These are phyloP conservation scores for Suillus ampliporus DNA, from an alignment of 768 basidiomycete genomes.

Conservation along the genomic window DNA sequence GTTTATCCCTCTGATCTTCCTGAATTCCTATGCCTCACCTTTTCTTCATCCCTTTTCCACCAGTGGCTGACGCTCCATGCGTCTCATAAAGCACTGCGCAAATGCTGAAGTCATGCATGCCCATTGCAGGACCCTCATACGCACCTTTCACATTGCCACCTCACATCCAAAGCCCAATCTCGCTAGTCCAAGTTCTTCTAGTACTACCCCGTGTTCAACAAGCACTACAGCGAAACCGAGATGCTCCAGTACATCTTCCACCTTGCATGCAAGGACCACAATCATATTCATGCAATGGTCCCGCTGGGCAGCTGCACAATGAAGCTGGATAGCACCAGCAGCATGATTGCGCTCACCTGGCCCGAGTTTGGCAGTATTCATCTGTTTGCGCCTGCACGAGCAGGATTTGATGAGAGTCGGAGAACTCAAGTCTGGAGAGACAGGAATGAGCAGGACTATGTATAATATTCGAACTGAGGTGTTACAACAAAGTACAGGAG, in stretches of 20 bases:
- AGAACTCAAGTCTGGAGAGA: no score
- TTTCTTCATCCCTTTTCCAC: no score
- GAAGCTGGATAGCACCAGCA: slow-evolving; percentile 98
- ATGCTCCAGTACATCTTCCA: slow-evolving; percentile 97
- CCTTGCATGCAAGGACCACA: slow-evolving; percentile 92
- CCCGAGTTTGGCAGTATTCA: slow-evolving; percentile 90
- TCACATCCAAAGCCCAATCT: slow-evolving; percentile 53
- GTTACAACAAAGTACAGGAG: no score
- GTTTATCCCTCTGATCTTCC: no score
- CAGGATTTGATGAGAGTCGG: no score
- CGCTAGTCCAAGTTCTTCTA: slow-evolving; percentile 71
- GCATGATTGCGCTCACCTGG: slow-evolving; percentile 97
- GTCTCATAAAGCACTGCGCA: slow-evolving; percentile 54
- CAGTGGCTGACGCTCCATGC: no score
- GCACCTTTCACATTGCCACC: slow-evolving; percentile 77
- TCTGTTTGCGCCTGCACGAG: slow-evolving; percentile 88
- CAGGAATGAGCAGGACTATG: no score
- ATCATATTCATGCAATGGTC: slow-evolving; percentile 96
- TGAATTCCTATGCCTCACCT: no score
- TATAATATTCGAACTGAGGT: no score
- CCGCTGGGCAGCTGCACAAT: slow-evolving; percentile 95
- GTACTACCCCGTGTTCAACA: slow-evolving; percentile 94
- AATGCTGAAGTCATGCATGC: slow-evolving; percentile 70
- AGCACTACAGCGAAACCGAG: slow-evolving; percentile 97
- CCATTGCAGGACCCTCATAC: slow-evolving; percentile 67